These are phyloP conservation scores for Pseudocercospora fijiensis DNA, from an alignment of 2,329 filamentous ascomycete genomes.

Conservation along the genomic window DNA sequence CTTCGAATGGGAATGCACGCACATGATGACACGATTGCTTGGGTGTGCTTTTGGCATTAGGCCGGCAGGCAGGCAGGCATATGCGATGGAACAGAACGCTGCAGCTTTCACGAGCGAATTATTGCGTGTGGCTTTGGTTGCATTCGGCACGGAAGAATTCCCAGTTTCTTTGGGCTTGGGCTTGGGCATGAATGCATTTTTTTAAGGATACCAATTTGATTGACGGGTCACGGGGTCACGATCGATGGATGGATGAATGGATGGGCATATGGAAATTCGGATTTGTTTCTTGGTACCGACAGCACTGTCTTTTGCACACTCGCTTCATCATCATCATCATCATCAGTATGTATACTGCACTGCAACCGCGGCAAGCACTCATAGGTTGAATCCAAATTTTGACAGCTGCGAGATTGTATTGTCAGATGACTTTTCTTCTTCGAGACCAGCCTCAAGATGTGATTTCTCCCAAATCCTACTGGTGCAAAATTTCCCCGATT, in stretches of 20 bases:
- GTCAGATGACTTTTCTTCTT: neutral
- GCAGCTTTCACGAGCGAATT: neutral
- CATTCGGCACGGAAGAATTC: slow-evolving; percentile 4
- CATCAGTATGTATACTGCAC: neutral
- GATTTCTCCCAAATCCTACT: neutral
- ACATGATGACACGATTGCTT: no score
- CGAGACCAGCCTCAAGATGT: neutral
- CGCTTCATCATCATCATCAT: no score
- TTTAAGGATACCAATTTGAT: slow-evolving; percentile 7
- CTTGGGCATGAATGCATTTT: neutral
- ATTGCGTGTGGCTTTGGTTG: neutral
- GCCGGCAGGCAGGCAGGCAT: no score
- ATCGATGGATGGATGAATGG: neutral
- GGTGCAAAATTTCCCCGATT: no score
- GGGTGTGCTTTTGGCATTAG: no score
- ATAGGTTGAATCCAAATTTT: neutral
- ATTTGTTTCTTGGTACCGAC: slow-evolving; percentile 4
- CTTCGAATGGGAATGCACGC: slow-evolving; percentile 11
- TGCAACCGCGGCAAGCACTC: neutral
- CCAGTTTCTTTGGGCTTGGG: no score
- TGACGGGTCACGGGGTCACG: no score
- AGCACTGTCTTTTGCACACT: slow-evolving; percentile 10
- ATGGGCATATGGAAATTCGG: neutral
- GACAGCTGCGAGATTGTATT: neutral
- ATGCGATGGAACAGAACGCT: neutral